These are phyloP conservation scores for Neonectria magnoliae DNA, from an alignment of 2,329 filamentous ascomycete genomes.

Conservation along the genomic window DNA sequence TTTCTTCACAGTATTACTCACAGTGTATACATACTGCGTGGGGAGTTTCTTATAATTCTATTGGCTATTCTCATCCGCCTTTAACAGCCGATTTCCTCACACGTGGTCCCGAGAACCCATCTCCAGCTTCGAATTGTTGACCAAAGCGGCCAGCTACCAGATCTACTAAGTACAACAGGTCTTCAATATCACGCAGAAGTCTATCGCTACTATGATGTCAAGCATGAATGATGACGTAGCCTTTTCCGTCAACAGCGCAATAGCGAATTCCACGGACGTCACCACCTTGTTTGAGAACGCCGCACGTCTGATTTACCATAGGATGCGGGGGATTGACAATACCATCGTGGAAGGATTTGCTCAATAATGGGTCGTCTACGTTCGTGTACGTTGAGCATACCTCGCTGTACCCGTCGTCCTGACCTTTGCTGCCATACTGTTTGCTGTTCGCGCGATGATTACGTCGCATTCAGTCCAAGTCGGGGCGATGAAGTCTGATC, in stretches of 20 bases:
- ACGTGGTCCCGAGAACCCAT: not conserved
- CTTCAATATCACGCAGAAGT: constrained; percentile 6
- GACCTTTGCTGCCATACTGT: not conserved
- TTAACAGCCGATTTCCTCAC: no score
- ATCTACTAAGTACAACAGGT: not conserved
- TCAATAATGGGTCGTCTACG: constrained; percentile 1
- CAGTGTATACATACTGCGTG: no score
- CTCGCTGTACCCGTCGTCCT: not conserved
- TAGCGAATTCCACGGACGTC: not conserved
- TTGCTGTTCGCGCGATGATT: not conserved
- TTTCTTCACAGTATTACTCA: no score
- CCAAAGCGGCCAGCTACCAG: not conserved
- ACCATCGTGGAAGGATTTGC: not conserved
- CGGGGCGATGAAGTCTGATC: not conserved
- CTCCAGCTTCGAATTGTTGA: not conserved
- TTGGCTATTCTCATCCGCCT: no score
- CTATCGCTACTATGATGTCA: constrained; percentile 2
- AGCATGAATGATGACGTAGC: not conserved
- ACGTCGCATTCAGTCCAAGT: not conserved
- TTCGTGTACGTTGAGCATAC: not conserved
- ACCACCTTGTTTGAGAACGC: not conserved
- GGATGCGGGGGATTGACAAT: constrained; percentile 1
- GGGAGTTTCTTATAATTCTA: no score
- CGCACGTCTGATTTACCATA: constrained; percentile 1
- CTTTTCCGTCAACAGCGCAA: not conserved